Base-by-base conservation (phyloP, 2,329 filamentous ascomycete genomes). In the Arthroderma sp. region DNA sequence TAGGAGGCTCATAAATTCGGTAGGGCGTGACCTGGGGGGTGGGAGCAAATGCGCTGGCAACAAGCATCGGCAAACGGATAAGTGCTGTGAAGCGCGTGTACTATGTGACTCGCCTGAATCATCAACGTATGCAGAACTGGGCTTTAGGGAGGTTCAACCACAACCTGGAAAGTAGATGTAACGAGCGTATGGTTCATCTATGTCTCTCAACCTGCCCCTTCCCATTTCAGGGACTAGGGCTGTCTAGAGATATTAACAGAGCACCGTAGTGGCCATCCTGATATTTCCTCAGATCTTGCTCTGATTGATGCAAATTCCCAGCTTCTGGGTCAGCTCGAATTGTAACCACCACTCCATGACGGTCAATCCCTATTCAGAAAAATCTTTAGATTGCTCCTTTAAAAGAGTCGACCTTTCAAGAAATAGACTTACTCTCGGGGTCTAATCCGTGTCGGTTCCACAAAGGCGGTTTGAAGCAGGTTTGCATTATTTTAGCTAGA, bases 381-480 rank as follows among this genome's bases (percentile, higher is more conserved):
- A 9, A 33, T 11, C 17, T 15, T 55, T 44, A 55, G 37, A 55
- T 19, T 15, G 25, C 6, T 21, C 17, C 2, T 4, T 19, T 13
- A 9, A 3, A 55, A 19, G 2, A 13, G 17, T 1, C 28, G 15
- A 15, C 15, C 19, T 28, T 4, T 17, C 13, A 38, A 39, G 1
- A 35, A 23, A 23, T 25, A 1, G 15, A 60, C 62, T 59, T 54
- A 66, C 63, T 62, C 43, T 55, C 33, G 44, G 37, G 15, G 1
- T 8, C 5, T n/a, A 25, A 37, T 1, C 9, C n/a, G 54, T 64
- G 64, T 15, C 23, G 52, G 1, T 1, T 11, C 65, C 65, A 66
- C 7, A 25, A 1, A 13, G 61, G 58, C 4, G 63, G 64, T 33
- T 31, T 55, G 17, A 66, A 58, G 39, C 38, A 63, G 3, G 1